These are phyloP conservation scores for Smallanthus sonchifolius DNA, from an alignment of 129 eudicot species.

Conservation along the genomic window DNA sequence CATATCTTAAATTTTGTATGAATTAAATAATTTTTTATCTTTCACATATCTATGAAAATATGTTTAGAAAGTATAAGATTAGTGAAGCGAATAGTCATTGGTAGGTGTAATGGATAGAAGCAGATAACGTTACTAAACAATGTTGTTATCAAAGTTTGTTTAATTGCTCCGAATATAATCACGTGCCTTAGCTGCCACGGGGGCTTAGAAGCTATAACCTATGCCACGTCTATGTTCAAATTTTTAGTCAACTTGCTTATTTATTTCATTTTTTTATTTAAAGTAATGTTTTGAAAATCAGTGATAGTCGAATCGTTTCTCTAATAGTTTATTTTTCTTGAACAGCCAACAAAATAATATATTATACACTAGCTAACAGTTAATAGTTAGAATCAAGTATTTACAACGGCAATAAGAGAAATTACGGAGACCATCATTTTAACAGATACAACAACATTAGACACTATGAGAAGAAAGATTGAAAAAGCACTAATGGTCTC, in stretches of 20 bases:
- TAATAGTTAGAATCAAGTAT: too few relatives aligned
- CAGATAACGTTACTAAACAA: constrained; percentile 21
- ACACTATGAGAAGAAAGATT: too few relatives aligned
- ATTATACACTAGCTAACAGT: too few relatives aligned
- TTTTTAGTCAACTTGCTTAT: constrained; percentile 18
- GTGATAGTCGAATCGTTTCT: not conserved
- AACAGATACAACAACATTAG: too few relatives aligned
- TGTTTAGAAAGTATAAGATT: not conserved
- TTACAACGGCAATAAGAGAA: too few relatives aligned
- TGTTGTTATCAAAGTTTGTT: constrained; percentile 20
- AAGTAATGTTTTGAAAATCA: not conserved
- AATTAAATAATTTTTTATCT: not conserved
- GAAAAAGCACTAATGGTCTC: too few relatives aligned
- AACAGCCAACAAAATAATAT: too few relatives aligned
- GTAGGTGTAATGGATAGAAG: constrained; percentile 27
- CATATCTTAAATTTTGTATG: not conserved
- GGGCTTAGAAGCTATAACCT: not conserved
- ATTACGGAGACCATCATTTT: too few relatives aligned
- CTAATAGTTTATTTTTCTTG: not conserved
- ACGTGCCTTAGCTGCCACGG: constrained; percentile 33
- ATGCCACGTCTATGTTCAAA: constrained; percentile 11
- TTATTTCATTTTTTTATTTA: not conserved
- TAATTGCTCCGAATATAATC: constrained; percentile 31
- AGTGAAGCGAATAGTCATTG: not conserved
- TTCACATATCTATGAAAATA: not conserved